Evolutionary conservation across 331 rosid genomes (phyloP).

Genomic region (Arachis monticola): DNA sequence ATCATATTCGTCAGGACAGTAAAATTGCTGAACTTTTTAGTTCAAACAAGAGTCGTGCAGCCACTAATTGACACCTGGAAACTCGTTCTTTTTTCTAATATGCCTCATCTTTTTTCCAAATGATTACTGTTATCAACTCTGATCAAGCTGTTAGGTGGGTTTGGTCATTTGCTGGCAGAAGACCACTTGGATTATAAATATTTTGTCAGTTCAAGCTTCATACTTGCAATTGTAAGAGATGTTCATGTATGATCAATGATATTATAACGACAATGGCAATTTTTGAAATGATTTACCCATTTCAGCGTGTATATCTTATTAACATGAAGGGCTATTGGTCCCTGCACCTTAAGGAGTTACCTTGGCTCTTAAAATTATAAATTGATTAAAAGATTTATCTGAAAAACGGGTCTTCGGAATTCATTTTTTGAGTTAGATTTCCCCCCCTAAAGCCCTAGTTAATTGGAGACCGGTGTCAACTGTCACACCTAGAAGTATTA

Average conservation of each 20-base stretch:
- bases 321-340: no score
- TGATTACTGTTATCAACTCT: no score
- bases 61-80: slow-evolving; percentile 32
- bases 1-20: slow-evolving; percentile 56
- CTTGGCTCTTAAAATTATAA: slow-evolving; percentile 1
- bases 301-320: slow-evolving; percentile 9
- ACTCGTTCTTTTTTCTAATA: neutral
- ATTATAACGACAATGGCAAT: slow-evolving; percentile 19
- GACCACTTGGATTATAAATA: no score
- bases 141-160: no score
- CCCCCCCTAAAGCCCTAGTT: neutral
- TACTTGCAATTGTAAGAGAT: no score
- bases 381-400: neutral
- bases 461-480: no score
- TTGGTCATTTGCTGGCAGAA: no score
- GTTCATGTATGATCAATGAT: slow-evolving; percentile 1
- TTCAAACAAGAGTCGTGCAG: slow-evolving; percentile 41
- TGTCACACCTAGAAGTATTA: no score
- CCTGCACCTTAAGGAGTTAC: neutral
- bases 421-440: neutral
- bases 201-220: neutral
- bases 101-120: no score
- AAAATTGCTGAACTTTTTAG: slow-evolving; percentile 67
- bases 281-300: slow-evolving; percentile 20
- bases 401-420: neutral